Evolutionary conservation across 83 land plant genomes (phyloP).

Genomic region (Isoetes engelmannii): DNA sequence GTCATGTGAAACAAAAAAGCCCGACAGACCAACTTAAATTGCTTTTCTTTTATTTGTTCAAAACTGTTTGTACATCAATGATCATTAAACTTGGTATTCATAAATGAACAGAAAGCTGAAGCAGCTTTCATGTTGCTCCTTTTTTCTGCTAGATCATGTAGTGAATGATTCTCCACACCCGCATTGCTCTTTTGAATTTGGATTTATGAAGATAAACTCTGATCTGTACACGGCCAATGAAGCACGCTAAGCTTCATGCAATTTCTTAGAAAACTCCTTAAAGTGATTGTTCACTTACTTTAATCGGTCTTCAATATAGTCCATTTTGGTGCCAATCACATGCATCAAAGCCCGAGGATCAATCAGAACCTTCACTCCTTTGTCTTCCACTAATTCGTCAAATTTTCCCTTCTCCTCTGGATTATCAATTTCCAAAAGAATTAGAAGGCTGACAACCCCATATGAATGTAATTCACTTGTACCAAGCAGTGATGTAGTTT

Average conservation of each 20-base stretch:
- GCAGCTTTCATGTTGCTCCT: too few relatives aligned
- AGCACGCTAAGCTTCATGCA: background rate
- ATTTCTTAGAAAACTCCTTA: background rate
- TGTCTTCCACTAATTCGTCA: slow-evolving; percentile 88
- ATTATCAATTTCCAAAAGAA: background rate
- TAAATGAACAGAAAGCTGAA: too few relatives aligned
- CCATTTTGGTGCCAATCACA: slow-evolving; percentile 91
- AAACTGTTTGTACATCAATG: too few relatives aligned
- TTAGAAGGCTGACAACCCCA: too few relatives aligned
- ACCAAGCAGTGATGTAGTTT: background rate
- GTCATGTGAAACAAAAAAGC: too few relatives aligned
- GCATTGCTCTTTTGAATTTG: slow-evolving; percentile 90
- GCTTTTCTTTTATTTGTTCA: too few relatives aligned
- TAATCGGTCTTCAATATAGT: slow-evolving; percentile 80
- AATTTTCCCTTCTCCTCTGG: slow-evolving; percentile 79
- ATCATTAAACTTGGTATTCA: too few relatives aligned
- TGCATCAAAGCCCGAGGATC: slow-evolving; percentile 92
- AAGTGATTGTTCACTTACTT: slow-evolving; percentile 36
- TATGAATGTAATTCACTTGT: background rate
- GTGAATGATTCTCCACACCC: slow-evolving; percentile 97
- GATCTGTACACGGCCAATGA: slow-evolving; percentile 50
- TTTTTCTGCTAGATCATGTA: slow-evolving; percentile 28
- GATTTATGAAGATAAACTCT: slow-evolving; percentile 87
- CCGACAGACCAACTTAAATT: too few relatives aligned
- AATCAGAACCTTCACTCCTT: slow-evolving; percentile 83